Evolutionary conservation across 2,329 filamentous ascomycete species (phyloP).

Genomic region (Pseudogymnoascus sp.): DNA sequence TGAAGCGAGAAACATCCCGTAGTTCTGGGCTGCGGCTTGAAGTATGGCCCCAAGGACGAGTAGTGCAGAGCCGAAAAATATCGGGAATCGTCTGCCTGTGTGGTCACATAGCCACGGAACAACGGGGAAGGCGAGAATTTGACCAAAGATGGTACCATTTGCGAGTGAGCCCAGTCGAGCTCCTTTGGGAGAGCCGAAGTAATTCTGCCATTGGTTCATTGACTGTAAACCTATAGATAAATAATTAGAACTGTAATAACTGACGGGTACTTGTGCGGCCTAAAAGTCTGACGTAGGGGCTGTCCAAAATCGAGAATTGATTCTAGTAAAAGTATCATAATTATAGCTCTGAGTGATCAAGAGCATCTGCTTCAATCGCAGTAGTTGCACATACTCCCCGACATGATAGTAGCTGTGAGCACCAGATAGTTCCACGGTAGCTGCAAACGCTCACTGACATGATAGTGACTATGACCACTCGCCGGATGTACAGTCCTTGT

Average conservation of each 20-base stretch:
- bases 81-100: slow-evolving; percentile 10
- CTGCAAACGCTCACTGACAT: neutral
- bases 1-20: slow-evolving; percentile 26
- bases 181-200: neutral
- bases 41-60: slow-evolving; percentile 10
- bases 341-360: neutral
- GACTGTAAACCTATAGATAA: neutral
- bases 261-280: neutral
- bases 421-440: neutral
- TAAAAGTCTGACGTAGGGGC: neutral
- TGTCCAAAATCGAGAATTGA: neutral
- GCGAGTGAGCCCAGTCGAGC: neutral
- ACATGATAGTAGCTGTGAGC: neutral
- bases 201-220: slow-evolving; percentile 5
- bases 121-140: slow-evolving; percentile 10
- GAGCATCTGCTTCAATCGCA: neutral
- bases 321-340: neutral
- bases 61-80: slow-evolving; percentile 6
- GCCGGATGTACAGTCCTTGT: neutral
- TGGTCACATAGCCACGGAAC: slow-evolving; percentile 6
- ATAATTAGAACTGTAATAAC: neutral
- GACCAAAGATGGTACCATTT: slow-evolving; percentile 2
- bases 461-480: neutral
- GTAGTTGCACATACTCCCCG: neutral
- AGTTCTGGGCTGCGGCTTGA: slow-evolving; percentile 1